Evolutionary conservation across 2,329 filamentous ascomycete species (phyloP), one percentile per base, ranked within the genome.

Genomic region (Phoma sp.): DNA sequence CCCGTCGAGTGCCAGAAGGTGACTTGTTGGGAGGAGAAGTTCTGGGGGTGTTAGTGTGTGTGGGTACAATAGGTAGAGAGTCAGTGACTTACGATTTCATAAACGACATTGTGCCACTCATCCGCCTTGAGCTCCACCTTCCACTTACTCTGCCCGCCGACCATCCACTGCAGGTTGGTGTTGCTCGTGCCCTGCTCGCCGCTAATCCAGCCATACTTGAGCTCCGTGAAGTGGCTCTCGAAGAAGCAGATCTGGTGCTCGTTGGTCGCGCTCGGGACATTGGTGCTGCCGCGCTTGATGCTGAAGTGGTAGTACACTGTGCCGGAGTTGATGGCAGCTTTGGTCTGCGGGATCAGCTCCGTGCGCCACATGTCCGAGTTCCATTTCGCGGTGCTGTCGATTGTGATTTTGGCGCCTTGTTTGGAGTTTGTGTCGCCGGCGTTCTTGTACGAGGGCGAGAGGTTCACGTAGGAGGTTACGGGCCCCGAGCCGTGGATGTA

Each of bases 31-130:
- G 78, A 82, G 15, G 74, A 75, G 66, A 91, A 92, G 77, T 91
- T 84, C 70, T 72, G 40, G 29, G 12, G 29, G 12, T 0, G 29
- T 31, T 31, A 31, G 29, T 13, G 13, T 8, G 25, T 1, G 7
- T 6, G 25, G 9, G 2, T 7, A 10, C 25, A 27, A 2, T 7
- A 10, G 25, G 2, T 29, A 10, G 12, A 13, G 1, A 15, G 29
- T 13, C 9, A 13, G 5, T 5, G 12, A 69, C 76, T 55, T 61
- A 80, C 79, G 57, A 90, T 89, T 71, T 87, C 87, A 67, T 90
- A 91, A 43, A 88, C 88, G 65, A 90, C 81, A 70, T 92, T 92
- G 73, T 91, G 88, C 88, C 88, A 91, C 10, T 86, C 83, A 36
- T 81, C 84, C 1, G 87, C 79, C 48, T 80, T 80, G 72, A 88